Percentiles rank a stretch among this genome's conserved stretches.
Conservation (phyloP, 257 asterid species). For the Forsythia viridissima region DNA sequence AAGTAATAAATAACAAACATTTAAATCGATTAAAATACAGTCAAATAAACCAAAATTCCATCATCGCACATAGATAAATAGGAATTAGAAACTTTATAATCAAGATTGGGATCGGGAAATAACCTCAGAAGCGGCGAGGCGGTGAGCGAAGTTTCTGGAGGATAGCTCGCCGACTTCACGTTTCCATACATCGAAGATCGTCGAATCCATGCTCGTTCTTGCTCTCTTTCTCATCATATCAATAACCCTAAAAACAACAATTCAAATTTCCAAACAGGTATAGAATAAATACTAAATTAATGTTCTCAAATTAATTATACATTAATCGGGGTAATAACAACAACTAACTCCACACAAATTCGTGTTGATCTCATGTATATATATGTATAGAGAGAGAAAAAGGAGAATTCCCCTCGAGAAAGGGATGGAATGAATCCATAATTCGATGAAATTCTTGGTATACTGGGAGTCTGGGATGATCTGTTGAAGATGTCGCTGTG, state of each 20-base stretch:
- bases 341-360: not conserved
- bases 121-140: slow-evolving; percentile 80
- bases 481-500: not conserved
- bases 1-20: not conserved
- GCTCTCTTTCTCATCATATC: slow-evolving; percentile 44
- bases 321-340: not conserved
- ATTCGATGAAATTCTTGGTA: not conserved
- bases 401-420: not conserved
- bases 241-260: slow-evolving; percentile 26
- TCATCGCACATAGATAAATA: not conserved
- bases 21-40: not conserved
- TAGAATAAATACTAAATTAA: not conserved
- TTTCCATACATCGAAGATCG: slow-evolving; percentile 68
- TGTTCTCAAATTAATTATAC: not conserved
- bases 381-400: not conserved
- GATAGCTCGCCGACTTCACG: slow-evolving; percentile 82
- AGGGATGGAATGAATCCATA: not conserved
- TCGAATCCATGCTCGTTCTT: slow-evolving; percentile 41
- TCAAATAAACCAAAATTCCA: not conserved
- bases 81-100: not conserved
- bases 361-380: not conserved
- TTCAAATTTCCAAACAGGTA: not conserved
- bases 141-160: slow-evolving; percentile 64
- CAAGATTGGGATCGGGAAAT: not conserved
- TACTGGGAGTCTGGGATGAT: not conserved